Base-by-base conservation (phyloP, 1,284 basidiomycete genomes). In the Moesziomyces sp. region DNA sequence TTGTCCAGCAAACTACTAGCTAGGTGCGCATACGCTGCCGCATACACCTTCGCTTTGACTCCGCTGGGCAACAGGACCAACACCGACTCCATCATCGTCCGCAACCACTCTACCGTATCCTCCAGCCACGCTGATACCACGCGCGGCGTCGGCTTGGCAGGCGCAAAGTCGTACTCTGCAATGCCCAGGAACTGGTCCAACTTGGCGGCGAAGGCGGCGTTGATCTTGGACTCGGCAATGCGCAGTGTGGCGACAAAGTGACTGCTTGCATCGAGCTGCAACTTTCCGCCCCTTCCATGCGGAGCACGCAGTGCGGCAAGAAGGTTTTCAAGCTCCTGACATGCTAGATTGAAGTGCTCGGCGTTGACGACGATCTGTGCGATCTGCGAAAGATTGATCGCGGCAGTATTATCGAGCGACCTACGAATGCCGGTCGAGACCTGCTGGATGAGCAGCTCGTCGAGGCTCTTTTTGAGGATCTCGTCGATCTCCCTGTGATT, bases 151-250 rank as follows among this genome's bases (percentile, higher is more conserved):
- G 35, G 8, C 40, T 8, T 38, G 18, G 47, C 13, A 3, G 94
- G 92, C 52, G 90, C 91, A 93, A 94, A 97, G 78, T 97, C 91
- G 84, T 98, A 97, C 84, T 97, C 93, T 1, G 93, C 91, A 46
- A 97, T 87, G 62, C 93, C 96, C 73, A 97, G 93, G 86, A 97
- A 97, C 73, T 95, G 93, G 80, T 96, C 92, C n/a, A 99, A 89
- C 85, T 99, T 99, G 23, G 91, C 92, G 8, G 90, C 89, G 77
- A 99, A 94, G 46, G 96, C 88, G 11, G 87, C 87, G 28, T 91
- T 91, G 74, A 99, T 93, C 11, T 94, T 91, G 28, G 87, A 86
- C 64, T 92, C 89, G 3, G 94, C 92, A 43, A 89, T 87, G 19
- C 87, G 86, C 52, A 94, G 87, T 0, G 92, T 92, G 11, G 86